These are phyloP conservation scores for Phytophthora capsici DNA, from an alignment of 352 stramenopile species.

Conservation along the genomic window DNA sequence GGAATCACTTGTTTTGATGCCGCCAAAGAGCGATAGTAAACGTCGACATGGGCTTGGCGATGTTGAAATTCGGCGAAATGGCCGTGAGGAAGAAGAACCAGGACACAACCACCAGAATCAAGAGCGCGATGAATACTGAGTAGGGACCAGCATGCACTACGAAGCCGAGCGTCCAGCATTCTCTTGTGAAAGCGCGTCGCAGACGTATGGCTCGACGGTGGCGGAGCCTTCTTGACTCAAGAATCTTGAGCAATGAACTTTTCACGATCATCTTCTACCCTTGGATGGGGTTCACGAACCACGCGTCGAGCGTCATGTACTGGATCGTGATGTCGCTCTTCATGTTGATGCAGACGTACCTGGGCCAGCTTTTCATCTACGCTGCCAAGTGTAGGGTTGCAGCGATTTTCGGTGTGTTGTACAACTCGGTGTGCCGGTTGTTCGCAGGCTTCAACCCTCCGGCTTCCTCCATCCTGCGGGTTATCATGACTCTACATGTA, in stretches of 20 bases:
- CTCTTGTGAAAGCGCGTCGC: conserved; percentile 11
- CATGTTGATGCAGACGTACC: conserved; percentile 21
- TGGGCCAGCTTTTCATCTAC: conserved; percentile 20
- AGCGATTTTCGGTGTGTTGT: conserved; percentile 13
- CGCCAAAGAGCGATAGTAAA: conserved; percentile 42
- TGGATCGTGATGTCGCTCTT: conserved; percentile 17
- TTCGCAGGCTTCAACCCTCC: conserved; percentile 22
- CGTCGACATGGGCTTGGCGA: conserved; percentile 33
- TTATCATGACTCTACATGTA: conserved; percentile 24
- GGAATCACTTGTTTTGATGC: conserved; percentile 11
- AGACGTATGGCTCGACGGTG: conserved; percentile 18
- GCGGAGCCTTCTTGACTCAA: too few species aligned
- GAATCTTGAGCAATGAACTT: conserved; percentile 2
- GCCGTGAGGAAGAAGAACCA: conserved; percentile 51
- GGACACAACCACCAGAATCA: conserved; percentile 40
- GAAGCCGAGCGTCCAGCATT: conserved; percentile 14
- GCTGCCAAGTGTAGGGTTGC: conserved; percentile 12
- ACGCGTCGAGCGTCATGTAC: conserved; percentile 19
- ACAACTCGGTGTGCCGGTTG: conserved; percentile 15
- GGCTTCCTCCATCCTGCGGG: conserved; percentile 7
- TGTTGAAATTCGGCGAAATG: conserved; percentile 26
- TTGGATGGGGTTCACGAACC: conserved; percentile 12
- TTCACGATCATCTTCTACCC: conserved; percentile 22
- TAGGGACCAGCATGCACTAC: conserved; percentile 21
- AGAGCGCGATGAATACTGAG: conserved; percentile 36